Evolutionary conservation across 2,329 filamentous ascomycete genomes (phyloP).

Genomic region (Fusarium sp.): DNA sequence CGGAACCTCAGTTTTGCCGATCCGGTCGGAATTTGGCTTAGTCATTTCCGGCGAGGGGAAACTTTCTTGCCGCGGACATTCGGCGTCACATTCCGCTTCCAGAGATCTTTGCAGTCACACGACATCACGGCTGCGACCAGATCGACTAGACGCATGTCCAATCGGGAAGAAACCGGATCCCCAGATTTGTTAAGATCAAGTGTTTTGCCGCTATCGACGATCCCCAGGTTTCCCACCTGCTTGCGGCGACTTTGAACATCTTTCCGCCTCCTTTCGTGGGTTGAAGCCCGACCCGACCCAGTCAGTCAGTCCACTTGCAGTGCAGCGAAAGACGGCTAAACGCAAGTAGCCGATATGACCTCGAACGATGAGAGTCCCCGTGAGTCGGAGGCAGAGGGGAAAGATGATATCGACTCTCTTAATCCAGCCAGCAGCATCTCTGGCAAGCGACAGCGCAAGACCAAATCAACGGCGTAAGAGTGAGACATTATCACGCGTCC

Average conservation of each 20-base stretch:
- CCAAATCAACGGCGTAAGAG: conserved; percentile 44
- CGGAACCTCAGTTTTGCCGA: background rate
- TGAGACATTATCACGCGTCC: background rate
- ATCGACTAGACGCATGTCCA: conserved; percentile 8
- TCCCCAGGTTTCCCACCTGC: background rate
- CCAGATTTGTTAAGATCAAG: conserved; percentile 9
- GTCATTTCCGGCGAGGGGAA: conserved; percentile 33
- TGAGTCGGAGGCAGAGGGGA: conserved; percentile 34
- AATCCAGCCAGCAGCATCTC: conserved; percentile 13
- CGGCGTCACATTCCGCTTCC: conserved; percentile 21
- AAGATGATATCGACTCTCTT: conserved; percentile 33
- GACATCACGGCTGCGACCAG: conserved; percentile 15
- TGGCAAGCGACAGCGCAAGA: conserved; percentile 36
- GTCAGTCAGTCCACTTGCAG: conserved; percentile 5
- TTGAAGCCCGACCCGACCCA: background rate
- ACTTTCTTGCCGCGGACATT: conserved; percentile 16
- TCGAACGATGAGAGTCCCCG: conserved; percentile 20
- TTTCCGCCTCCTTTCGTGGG: background rate
- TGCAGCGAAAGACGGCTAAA: background rate
- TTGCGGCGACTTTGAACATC: background rate
- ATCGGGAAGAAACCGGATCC: conserved; percentile 27
- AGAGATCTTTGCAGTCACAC: conserved; percentile 19
- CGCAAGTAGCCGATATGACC: conserved; percentile 29
- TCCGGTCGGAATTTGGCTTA: conserved; percentile 18
- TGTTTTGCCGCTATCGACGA: background rate